Conservation (phyloP, 495 filamentous ascomycete genomes). For the Penicillium malachiteum region DNA sequence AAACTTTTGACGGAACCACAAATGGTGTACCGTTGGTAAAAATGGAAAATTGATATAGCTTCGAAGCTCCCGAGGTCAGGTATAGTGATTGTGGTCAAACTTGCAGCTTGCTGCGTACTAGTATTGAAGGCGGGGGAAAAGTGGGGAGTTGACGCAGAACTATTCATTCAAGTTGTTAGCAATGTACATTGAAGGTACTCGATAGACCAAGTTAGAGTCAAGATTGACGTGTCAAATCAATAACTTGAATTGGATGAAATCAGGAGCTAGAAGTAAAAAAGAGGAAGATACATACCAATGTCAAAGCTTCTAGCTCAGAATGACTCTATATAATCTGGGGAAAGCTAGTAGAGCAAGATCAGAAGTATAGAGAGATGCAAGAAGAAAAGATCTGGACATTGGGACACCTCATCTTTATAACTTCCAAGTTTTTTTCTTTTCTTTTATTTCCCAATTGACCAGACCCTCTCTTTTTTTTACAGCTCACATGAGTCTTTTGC, state of each 20-base stretch:
- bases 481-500: slow-evolving; percentile 32
- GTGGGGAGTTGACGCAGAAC: slow-evolving; percentile 9
- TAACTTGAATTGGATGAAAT: no score
- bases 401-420: background rate
- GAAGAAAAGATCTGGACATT: no score
- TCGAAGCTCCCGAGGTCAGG: background rate
- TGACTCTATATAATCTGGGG: no score
- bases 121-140: slow-evolving; percentile 16
- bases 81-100: slow-evolving; percentile 8
- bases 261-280: no score
- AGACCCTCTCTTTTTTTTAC: slow-evolving; percentile 18
- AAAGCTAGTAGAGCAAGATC: no score
- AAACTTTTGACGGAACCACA: slow-evolving; percentile 3
- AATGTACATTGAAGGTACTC: background rate
- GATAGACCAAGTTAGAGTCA: no score
- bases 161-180: background rate
- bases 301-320: no score
- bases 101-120: no score
- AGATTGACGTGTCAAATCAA: no score
- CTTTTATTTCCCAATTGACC: slow-evolving; percentile 8
- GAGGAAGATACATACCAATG: no score
- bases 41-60: background rate
- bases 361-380: no score
- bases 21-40: background rate
- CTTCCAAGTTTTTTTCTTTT: slow-evolving; percentile 1